phyloP scores from a whole-genome alignment of 768 basidiomycete species.

The Tricholoma saponaceum region DNA sequence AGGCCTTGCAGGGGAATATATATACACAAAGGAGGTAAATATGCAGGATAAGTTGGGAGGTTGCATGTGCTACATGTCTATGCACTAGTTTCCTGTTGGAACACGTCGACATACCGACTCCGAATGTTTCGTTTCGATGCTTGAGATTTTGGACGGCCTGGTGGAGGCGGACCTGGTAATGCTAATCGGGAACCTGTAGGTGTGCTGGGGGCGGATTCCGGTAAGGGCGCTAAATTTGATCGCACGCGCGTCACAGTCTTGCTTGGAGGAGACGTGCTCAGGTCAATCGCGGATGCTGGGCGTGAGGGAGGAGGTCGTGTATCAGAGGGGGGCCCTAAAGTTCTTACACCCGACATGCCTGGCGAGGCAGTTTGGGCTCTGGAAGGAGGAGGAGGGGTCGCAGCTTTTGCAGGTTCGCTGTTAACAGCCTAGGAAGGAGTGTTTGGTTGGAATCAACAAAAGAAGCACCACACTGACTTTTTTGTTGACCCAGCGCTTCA shows the following conservation, averaged over 20 bases:
- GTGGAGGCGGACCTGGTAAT: constrained; percentile 49
- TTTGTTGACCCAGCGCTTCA: constrained; percentile 95
- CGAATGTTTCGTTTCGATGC: constrained; percentile 74
- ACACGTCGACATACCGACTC: constrained; percentile 88
- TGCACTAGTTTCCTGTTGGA: constrained; percentile 47
- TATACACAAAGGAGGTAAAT: not conserved
- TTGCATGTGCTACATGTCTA: not conserved
- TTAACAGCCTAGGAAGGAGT: constrained; percentile 44
- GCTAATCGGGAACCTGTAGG: constrained; percentile 42
- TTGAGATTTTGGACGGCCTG: constrained; percentile 51
- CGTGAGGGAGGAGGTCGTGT: constrained; percentile 42
- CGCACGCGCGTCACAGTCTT: constrained; percentile 54
- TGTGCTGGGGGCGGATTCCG: constrained; percentile 45
- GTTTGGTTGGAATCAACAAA: constrained; percentile 3
- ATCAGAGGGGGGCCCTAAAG: constrained; percentile 16
- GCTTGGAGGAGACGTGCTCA: constrained; percentile 47
- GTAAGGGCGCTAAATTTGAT: constrained; percentile 58
- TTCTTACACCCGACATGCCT: constrained; percentile 39
- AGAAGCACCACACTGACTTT: constrained; percentile 48
- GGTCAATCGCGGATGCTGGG: constrained; percentile 62
- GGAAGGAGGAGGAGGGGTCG: constrained; percentile 69
- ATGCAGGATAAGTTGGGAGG: not conserved
- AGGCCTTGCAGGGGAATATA: not conserved
- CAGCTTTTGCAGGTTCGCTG: constrained; percentile 50
- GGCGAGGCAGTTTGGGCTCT: constrained; percentile 88